Evolutionary conservation across 177 flowering plant species (phyloP).

Genomic region (Vitis hybrid): DNA sequence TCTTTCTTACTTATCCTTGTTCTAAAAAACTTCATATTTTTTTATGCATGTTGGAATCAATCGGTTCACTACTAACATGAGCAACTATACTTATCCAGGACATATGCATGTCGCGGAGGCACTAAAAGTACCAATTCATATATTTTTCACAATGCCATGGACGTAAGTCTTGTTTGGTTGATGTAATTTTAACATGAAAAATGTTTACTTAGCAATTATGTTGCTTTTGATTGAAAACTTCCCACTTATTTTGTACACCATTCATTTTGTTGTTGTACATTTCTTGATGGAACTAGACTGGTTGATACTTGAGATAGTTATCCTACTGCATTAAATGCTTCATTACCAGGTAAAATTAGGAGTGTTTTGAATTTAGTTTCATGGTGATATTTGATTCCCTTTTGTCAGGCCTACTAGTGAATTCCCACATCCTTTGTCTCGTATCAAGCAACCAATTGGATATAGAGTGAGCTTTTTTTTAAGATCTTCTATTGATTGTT

Average conservation of each 20-base stretch:
- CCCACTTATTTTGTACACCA: neutral
- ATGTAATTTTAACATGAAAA: neutral
- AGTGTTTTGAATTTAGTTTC: neutral
- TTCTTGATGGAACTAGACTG: neutral
- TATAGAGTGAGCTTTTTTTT: slow-evolving; percentile 39
- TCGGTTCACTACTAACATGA: neutral
- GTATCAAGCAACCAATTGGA: slow-evolving; percentile 53
- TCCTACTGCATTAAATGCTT: neutral
- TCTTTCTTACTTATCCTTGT: neutral
- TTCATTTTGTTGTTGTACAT: neutral
- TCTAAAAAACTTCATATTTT: neutral
- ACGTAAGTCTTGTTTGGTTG: slow-evolving; percentile 32
- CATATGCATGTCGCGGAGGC: slow-evolving; percentile 46
- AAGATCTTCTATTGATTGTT: neutral
- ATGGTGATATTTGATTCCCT: neutral
- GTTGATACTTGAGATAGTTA: neutral
- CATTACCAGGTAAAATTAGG: neutral
- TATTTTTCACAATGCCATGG: slow-evolving; percentile 51
- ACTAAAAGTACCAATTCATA: slow-evolving; percentile 36
- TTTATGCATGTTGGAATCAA: neutral
- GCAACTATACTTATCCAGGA: slow-evolving; percentile 23
- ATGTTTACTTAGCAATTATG: neutral
- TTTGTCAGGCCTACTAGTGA: slow-evolving; percentile 59
- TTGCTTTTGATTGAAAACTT: neutral
- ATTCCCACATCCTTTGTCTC: slow-evolving; percentile 70